These are phyloP conservation scores for Aspergillus funiculosus DNA, from an alignment of 495 filamentous ascomycete species.

Conservation along the genomic window DNA sequence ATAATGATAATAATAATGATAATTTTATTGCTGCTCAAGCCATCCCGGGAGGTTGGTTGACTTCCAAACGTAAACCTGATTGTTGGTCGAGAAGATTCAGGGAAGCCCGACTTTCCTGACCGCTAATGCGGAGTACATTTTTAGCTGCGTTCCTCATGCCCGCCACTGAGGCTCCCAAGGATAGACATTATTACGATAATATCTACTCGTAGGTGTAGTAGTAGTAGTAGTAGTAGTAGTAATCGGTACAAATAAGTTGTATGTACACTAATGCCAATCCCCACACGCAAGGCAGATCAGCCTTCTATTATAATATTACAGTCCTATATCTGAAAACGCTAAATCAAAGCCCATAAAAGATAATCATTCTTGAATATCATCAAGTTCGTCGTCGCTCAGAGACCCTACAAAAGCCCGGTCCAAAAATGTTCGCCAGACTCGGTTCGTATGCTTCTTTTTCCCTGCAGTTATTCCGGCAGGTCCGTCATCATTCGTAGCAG, in stretches of 20 bases:
- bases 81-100: neutral
- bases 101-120: slow-evolving; percentile 1
- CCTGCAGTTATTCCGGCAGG: slow-evolving; percentile 17
- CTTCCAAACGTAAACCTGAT: neutral
- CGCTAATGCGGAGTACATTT: slow-evolving; percentile 8
- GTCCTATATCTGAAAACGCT: neutral
- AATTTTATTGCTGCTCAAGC: too few relatives aligned
- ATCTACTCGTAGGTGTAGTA: too few relatives aligned
- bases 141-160: neutral
- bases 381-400: slow-evolving; percentile 31
- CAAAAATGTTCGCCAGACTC: slow-evolving; percentile 68
- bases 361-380: slow-evolving; percentile 14
- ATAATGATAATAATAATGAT: too few relatives aligned
- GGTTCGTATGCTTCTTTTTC: slow-evolving; percentile 46
- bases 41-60: slow-evolving; percentile 3
- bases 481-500: slow-evolving; percentile 18
- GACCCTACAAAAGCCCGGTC: slow-evolving; percentile 74
- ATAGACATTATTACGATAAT: neutral
- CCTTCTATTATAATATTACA: too few relatives aligned
- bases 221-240: too few relatives aligned
- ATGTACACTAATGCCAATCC: too few relatives aligned
- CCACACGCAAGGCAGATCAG: too few relatives aligned
- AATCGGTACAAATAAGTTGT: neutral
- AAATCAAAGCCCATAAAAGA: neutral
- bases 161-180: neutral